Conservation (phyloP, 805 yeast genomes). For the Sungouiozyma intestinalis region DNA sequence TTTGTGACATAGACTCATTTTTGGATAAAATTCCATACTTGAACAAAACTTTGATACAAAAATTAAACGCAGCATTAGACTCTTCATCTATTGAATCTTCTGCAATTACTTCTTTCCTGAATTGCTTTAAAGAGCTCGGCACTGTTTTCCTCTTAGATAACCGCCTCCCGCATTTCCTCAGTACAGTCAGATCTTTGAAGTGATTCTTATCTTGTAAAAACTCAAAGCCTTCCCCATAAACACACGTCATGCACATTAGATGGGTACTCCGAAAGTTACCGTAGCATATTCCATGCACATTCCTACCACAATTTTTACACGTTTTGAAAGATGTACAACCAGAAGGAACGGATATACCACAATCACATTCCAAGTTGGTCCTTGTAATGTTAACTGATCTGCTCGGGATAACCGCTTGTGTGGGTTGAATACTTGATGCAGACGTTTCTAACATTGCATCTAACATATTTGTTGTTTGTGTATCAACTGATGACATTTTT, state of each 20-base stretch:
- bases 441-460: constrained; percentile 22
- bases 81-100: constrained; percentile 8
- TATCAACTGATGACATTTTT: not conserved
- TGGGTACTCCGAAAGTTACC: constrained; percentile 15
- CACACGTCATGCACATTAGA: constrained; percentile 23
- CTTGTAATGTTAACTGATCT: not conserved
- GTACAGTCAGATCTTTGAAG: constrained; percentile 24
- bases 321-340: constrained; percentile 6
- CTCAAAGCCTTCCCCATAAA: constrained; percentile 13
- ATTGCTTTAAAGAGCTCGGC: constrained; percentile 12
- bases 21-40: not conserved
- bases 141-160: constrained; percentile 11
- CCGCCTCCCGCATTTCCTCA: constrained; percentile 29
- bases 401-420: constrained; percentile 18
- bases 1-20: not conserved
- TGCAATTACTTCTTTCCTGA: constrained; percentile 11
- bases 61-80: constrained; percentile 10
- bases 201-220: too few relatives aligned
- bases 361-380: constrained; percentile 23
- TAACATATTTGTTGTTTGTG: constrained; percentile 28
- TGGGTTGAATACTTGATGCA: constrained; percentile 18
- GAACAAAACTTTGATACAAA: constrained; percentile 10
- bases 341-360: constrained; percentile 13
- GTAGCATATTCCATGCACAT: constrained; percentile 30
- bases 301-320: constrained; percentile 27